Conservation (phyloP, 805 yeast genomes). For the Hanseniaspora lindneri region DNA sequence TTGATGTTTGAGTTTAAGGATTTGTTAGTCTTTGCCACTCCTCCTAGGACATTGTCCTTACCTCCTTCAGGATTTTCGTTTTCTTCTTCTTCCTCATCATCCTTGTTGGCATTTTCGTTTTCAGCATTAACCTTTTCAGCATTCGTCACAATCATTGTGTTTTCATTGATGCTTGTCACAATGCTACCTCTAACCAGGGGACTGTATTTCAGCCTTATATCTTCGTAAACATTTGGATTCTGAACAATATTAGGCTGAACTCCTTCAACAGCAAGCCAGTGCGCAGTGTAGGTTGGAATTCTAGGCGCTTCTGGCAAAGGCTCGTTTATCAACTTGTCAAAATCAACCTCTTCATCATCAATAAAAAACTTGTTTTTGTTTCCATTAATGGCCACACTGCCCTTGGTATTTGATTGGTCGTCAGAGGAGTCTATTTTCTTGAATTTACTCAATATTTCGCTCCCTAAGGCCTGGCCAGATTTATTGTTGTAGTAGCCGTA, state of each 20-base stretch:
- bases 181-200: conserved; percentile 77
- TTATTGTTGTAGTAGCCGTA: conserved; percentile 37
- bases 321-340: conserved; percentile 83
- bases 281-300: conserved; percentile 82
- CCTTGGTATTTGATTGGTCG: neutral
- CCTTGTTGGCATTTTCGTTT: conserved; percentile 13
- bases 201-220: conserved; percentile 51
- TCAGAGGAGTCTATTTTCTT: neutral
- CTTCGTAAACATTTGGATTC: conserved; percentile 68
- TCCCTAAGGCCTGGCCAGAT: conserved; percentile 6
- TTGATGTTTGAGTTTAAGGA: conserved; percentile 20
- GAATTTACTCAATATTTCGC: conserved; percentile 12
- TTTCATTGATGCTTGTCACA: conserved; percentile 47
- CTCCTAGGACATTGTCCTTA: neutral
- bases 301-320: conserved; percentile 94
- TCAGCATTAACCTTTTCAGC: conserved; percentile 16
- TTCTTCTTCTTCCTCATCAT: conserved; percentile 20
- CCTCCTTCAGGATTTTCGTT: neutral
- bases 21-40: neutral
- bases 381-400: conserved; percentile 18
- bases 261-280: conserved; percentile 97
- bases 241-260: conserved; percentile 97
- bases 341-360: conserved; percentile 86
- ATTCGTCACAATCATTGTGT: conserved; percentile 25
- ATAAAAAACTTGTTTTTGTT: conserved; percentile 64